phyloP scores from a whole-genome alignment of 306 rosid genomes.

The Pterocarpus macrocarpus region DNA sequence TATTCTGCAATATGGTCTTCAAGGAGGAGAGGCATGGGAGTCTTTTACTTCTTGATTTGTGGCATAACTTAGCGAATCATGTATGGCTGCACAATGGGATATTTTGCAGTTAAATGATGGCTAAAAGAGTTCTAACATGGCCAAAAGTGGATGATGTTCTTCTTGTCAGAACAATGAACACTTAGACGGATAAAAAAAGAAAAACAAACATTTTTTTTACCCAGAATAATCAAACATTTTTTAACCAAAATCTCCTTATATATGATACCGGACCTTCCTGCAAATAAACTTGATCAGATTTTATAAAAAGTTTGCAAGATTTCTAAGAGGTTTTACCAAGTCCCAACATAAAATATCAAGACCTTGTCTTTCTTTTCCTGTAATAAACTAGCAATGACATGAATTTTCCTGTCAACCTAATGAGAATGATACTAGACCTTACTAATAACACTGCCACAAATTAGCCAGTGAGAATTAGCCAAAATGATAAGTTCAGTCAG shows the following conservation, averaged over 20 bases:
- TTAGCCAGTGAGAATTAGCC: neutral
- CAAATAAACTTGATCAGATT: neutral
- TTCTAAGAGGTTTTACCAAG: neutral
- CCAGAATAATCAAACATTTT: neutral
- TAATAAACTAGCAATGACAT: conserved; percentile 17
- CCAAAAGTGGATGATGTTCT: neutral
- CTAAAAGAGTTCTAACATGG: neutral
- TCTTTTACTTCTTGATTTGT: neutral
- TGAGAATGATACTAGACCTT: neutral
- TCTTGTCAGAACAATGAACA: too few relatives aligned
- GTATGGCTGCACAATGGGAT: neutral
- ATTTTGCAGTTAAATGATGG: neutral
- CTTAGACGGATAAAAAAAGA: neutral
- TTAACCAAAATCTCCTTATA: neutral
- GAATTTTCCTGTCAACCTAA: neutral
- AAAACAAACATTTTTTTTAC: neutral
- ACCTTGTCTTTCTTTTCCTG: neutral
- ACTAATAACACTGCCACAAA: neutral
- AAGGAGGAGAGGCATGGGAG: neutral
- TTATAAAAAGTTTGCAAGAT: neutral
- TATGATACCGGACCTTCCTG: neutral
- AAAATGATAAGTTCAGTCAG: neutral
- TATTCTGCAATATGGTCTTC: neutral
- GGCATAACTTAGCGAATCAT: neutral
- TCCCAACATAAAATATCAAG: neutral